Evolutionary conservation across 2,329 filamentous ascomycete species (phyloP).

Genomic region (Didymellaceae sp.): DNA sequence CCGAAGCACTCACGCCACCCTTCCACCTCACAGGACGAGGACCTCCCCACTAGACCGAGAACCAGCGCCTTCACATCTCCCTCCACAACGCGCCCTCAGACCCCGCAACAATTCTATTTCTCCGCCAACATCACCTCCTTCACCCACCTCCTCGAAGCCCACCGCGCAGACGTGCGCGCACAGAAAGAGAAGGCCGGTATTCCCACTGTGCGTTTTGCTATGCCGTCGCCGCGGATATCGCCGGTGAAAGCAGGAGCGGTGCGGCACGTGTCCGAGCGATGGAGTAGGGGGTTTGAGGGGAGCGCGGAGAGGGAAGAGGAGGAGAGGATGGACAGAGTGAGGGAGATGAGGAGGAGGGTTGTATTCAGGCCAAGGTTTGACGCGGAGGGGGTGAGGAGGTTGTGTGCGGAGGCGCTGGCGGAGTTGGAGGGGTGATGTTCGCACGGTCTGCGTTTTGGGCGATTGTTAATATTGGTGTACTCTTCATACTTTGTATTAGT

Average conservation of each 20-base stretch:
- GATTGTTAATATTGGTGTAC: background rate
- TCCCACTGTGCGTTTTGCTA: slow-evolving; percentile 21
- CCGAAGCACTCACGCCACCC: background rate
- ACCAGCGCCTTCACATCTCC: background rate
- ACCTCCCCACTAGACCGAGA: background rate
- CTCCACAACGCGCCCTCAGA: slow-evolving; percentile 8
- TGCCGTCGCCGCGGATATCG: slow-evolving; percentile 24
- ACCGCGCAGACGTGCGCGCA: slow-evolving; percentile 34
- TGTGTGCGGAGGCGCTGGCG: slow-evolving; percentile 40
- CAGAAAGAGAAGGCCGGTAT: slow-evolving; percentile 26
- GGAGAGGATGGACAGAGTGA: slow-evolving; percentile 18
- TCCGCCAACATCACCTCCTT: slow-evolving; percentile 37
- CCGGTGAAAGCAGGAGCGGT: slow-evolving; percentile 19
- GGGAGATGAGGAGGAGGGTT: slow-evolving; percentile 23
- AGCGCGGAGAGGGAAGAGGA: slow-evolving; percentile 3
- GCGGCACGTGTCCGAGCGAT: too few relatives aligned
- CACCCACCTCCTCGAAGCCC: slow-evolving; percentile 33
- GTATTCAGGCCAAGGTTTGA: slow-evolving; percentile 41
- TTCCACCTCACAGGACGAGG: background rate
- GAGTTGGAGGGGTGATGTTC: slow-evolving; percentile 26
- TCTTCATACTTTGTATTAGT: slow-evolving; percentile 10
- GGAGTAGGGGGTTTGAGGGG: background rate
- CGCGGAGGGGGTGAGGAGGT: slow-evolving; percentile 28
- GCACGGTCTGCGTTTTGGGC: background rate
- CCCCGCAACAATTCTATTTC: slow-evolving; percentile 28